These are phyloP conservation scores for Hordeum pubiflorum DNA, from an alignment of 202 grass and related monocot species.

Conservation along the genomic window DNA sequence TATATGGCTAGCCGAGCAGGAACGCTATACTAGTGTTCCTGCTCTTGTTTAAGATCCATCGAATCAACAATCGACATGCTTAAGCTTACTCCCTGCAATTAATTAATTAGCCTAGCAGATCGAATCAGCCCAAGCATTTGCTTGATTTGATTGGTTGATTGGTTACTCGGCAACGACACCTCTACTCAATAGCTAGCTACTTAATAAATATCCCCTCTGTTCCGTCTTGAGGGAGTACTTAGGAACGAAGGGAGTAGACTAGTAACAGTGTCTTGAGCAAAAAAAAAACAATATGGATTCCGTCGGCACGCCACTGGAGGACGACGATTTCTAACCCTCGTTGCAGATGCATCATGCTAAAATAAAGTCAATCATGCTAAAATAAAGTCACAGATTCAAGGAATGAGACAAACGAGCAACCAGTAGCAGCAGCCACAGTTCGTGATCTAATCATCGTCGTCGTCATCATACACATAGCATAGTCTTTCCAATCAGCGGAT, in stretches of 20 bases:
- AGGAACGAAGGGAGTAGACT: no score
- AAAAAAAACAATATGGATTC: neutral
- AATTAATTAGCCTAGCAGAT: no score
- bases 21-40: no score
- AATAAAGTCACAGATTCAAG: neutral
- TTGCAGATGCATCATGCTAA: neutral
- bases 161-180: no score
- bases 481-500: neutral
- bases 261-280: neutral
- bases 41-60: neutral
- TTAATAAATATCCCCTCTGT: no score
- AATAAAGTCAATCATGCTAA: neutral
- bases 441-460: neutral
- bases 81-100: no score
- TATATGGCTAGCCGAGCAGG: no score
- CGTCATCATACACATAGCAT: neutral
- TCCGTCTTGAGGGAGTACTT: no score
- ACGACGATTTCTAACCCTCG: neutral
- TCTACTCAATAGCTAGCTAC: neutral
- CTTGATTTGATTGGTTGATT: no score
- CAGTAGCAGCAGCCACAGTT: neutral
- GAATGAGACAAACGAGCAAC: neutral
- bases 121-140: no score
- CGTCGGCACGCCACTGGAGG: neutral
- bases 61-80: neutral